Evolutionary conservation across 1,284 basidiomycete species (phyloP), one percentile per base, ranked within the genome.

Genomic region (Tremellales sp.): DNA sequence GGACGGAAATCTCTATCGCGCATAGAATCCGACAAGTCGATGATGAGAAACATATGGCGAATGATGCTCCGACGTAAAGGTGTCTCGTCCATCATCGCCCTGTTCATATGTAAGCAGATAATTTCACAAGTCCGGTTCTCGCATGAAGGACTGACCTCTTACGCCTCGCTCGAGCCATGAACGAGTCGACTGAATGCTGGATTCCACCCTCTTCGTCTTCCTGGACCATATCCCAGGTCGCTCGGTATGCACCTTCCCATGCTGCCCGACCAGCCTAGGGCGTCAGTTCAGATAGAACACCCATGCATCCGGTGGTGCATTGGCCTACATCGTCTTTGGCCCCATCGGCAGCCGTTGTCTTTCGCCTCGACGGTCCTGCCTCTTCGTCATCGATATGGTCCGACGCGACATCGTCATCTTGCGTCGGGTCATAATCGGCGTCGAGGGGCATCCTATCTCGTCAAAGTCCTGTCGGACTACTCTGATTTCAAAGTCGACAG

Each of bases 1-100:
- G 93, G 91, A 11, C 94, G 82, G 83, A 97, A 88, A 74, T 98
- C 94, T 36, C 91, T 84, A 72, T 97, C 94, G 69, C 83, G 79
- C 92, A 98, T 98, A 1, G 90, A 85, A 2, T 83, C 78, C 0
- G 91, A 96, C 1, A 97, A 78, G 71, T 98, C 94, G 19, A 98
- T 77, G 12, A 98, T 75, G 11, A 98, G 81, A 45, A 96, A 82
- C 44, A 97, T 81, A 72, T 98, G 94, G 23, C 94, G 86, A 57
- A 98, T 97, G 67, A 98, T 98, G 6, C 91, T 90, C 21, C 96
- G 81, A 27, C 96, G 85, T 41, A 98, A 86, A 15, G 96, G 89
- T 15, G 87, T 82, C 22, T 93, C 91, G 1, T 67, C 67, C 31
- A 66, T 64, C 21, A 85, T 85, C 26, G 92, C 71, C 44, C 74